Evolutionary conservation across 257 asterid genomes (phyloP).

Genomic region (Rehmannia glutinosa): DNA sequence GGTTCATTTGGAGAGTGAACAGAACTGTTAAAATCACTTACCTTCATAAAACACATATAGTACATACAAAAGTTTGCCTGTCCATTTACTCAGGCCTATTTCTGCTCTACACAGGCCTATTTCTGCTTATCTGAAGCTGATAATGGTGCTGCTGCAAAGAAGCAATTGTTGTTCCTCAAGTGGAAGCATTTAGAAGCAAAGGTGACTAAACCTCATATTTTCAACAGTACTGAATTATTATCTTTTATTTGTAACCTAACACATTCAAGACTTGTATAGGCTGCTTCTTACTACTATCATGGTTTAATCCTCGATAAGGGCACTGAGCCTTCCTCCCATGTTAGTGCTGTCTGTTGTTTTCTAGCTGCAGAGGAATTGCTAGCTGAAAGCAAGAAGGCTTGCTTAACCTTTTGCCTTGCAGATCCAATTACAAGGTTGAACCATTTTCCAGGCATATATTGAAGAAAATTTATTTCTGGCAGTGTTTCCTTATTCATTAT

Average conservation of each 20-base stretch:
- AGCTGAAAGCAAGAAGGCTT: constrained; percentile 71
- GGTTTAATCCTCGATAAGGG: constrained; percentile 69
- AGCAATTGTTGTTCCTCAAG: constrained; percentile 65
- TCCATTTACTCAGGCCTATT: background rate
- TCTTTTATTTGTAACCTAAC: background rate
- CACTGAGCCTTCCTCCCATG: constrained; percentile 56
- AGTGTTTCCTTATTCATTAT: background rate
- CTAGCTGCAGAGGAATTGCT: constrained; percentile 70
- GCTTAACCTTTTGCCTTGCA: constrained; percentile 78
- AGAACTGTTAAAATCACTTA: too few relatives aligned
- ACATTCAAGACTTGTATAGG: constrained; percentile 28
- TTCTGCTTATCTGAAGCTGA: constrained; percentile 40
- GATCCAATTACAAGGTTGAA: constrained; percentile 68
- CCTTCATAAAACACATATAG: too few relatives aligned
- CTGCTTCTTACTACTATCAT: constrained; percentile 85
- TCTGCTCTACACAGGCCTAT: too few relatives aligned
- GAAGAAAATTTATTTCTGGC: too few relatives aligned
- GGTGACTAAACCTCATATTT: constrained; percentile 31
- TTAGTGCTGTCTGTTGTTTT: constrained; percentile 59
- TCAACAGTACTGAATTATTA: background rate
- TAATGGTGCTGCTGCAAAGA: constrained; percentile 32
- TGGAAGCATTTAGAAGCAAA: constrained; percentile 84
- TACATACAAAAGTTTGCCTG: too few relatives aligned
- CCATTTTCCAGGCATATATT: too few relatives aligned
- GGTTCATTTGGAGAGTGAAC: too few relatives aligned